Evolutionary conservation across 2,329 filamentous ascomycete species (phyloP).

Genomic region (Nigrospora osmanthi): DNA sequence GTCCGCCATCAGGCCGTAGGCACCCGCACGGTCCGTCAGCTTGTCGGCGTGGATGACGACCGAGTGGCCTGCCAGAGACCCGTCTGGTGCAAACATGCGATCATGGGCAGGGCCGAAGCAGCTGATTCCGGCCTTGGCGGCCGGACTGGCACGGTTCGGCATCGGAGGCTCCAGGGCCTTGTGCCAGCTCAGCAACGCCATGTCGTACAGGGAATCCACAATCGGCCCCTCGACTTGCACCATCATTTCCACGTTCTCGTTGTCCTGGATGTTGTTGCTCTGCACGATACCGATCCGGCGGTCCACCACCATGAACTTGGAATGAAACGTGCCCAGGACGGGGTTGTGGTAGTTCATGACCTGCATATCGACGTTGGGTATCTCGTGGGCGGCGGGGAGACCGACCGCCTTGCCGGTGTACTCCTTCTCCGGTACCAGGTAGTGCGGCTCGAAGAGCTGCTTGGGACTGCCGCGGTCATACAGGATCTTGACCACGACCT

Average conservation of each 20-base stretch:
- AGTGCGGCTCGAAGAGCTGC: constrained; percentile 59
- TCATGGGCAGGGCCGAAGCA: constrained; percentile 15
- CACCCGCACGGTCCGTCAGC: constrained; percentile 8
- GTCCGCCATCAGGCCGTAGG: constrained; percentile 3
- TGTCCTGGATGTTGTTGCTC: constrained; percentile 74
- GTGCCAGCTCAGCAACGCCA: constrained; percentile 65
- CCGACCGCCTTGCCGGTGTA: constrained; percentile 51
- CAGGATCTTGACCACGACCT: constrained; percentile 63
- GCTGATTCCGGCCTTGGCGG: constrained; percentile 23
- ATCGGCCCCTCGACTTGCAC: constrained; percentile 67
- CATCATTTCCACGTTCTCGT: constrained; percentile 79
- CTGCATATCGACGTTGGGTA: constrained; percentile 64
- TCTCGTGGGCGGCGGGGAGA: constrained; percentile 54
- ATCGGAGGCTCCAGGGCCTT: constrained; percentile 52
- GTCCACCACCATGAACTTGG: constrained; percentile 73
- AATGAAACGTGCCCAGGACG: constrained; percentile 66
- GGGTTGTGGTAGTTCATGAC: constrained; percentile 67
- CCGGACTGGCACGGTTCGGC: constrained; percentile 45
- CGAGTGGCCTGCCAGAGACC: constrained; percentile 19
- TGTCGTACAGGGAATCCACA: constrained; percentile 69
- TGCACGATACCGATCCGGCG: constrained; percentile 61
- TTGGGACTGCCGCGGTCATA: constrained; percentile 64
- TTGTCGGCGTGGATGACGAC: constrained; percentile 18
- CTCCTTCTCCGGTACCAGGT: constrained; percentile 46
- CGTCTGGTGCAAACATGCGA: constrained; percentile 18